Base-by-base conservation (phyloP, 257 asterid genomes). In the Solanum lignicaule region DNA sequence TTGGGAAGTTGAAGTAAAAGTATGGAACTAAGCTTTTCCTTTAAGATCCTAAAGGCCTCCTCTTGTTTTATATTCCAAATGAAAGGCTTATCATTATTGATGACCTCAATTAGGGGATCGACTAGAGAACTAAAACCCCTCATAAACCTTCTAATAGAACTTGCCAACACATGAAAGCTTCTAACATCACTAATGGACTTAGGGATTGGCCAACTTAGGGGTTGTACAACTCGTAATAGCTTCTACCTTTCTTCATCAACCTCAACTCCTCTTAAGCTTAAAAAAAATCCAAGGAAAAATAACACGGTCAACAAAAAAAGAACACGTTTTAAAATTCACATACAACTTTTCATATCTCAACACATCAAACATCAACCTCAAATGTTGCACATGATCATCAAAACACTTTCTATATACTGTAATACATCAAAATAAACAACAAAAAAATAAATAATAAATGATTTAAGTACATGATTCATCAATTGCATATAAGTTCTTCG, bases 351-450 rank as follows among this genome's bases (percentile, higher is more conserved):
- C 27, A 36, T 41, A 6, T n/a, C 69, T 35, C 15, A 86, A n/a
- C 4, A 33, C 23, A 16, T 65, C 23, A 18, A 86, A 68, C 4
- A 69, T 23, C 11, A 65, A 21, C 7, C 15, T 58, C 14, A 66
- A 73, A 32, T 86, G 29, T 3, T 38, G 21, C n/a, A 62, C 12
- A n/a, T 71, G 88, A 21, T 68, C 41, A n/a, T 39, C 68, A 27
- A 18, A 20, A 2, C 20, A 9, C 7, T 27, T 71, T 39, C 39
- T 69, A 13, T 66, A 86, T 1, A 71, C 33, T 11, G 48, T 13
- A 9, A 86, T 86, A 46, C 88, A 14, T 86, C 88, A 27, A 86
- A 68, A 48, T 86, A 71, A 7, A 86, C 83, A 7, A 86, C 72
- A 43, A 46, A 2, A 21, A 58, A 58, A 58, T 9, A 18, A 71